Evolutionary conservation across 768 basidiomycete genomes (phyloP), one percentile per base, ranked within the genome.

Genomic region (Porpolomopsis calyptriformis): DNA sequence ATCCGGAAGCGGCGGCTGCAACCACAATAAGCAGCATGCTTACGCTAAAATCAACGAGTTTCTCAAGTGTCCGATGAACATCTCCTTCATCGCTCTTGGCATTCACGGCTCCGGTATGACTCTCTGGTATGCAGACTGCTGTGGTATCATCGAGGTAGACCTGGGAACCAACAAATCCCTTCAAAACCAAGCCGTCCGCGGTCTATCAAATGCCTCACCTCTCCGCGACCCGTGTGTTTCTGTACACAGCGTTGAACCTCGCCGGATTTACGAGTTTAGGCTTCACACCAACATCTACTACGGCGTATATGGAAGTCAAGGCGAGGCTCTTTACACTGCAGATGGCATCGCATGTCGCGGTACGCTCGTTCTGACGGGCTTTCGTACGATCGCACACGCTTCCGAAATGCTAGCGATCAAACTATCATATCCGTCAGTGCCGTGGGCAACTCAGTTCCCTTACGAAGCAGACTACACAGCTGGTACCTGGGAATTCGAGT

Each of bases 371-470:
- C 40, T 42, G 19, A 16, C 40, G 40, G 40, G 40, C 22, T 20
- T 20, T 26, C 40, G 40, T n/a, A 16, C 5, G n/a, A n/a, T n/a
- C n/a, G n/a, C n/a, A n/a, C n/a, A n/a, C n/a, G n/a, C n/a, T n/a
- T n/a, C n/a, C 12, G 46, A 47, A 6, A 47, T 10, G 38, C 24
- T 47, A n/a, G 46, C 46, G 20, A 40, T 47, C 46, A 47, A 47
- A 41, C 16, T 47, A 7, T 47, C 46, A 26, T 33, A 47, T 41
- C 46, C 46, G n/a, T 47, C 46, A 11, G 14, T 47, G 14, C 40
- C 39, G 24, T 47, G 46, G 46, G 46, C 16, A 19, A 16, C 20
- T 26, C 40, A 18, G 16, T 18, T 33, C 40, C 23, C 40, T 11
- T 14, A 10, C 16, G 29, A 31, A 10, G 18, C 10, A 8, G 12